These are phyloP conservation scores for Astragalus membranaceus DNA, from an alignment of 306 rosid species.

Conservation along the genomic window DNA sequence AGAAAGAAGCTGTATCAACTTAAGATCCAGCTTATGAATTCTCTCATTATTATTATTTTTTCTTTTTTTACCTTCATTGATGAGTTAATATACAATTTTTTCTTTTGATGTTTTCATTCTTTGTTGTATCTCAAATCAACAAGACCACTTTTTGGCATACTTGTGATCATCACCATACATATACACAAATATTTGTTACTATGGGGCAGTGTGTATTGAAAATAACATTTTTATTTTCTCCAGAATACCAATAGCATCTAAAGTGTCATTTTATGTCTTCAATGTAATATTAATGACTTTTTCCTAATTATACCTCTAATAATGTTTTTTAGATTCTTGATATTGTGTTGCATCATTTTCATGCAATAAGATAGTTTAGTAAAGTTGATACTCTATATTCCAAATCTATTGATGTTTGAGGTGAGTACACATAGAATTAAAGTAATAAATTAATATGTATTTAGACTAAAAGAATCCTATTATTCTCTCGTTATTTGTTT, in stretches of 20 bases:
- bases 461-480: no score
- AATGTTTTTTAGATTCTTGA: no score
- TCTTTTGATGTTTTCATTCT: background rate
- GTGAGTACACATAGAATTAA: no score
- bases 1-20: constrained; percentile 30
- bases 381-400: no score
- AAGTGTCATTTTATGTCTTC: no score
- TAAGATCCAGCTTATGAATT: constrained; percentile 6
- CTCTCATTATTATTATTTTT: background rate
- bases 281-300: no score
- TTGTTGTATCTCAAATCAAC: constrained; percentile 11
- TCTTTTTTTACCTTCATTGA: background rate
- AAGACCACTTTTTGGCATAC: background rate
- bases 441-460: no score
- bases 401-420: no score
- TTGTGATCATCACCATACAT: background rate
- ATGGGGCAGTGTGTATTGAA: constrained; percentile 11
- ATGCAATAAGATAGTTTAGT: no score
- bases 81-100: background rate
- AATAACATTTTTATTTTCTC: background rate
- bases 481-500: no score
- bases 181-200: background rate
- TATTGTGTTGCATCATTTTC: no score
- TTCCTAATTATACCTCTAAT: no score
- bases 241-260: background rate